Conservation (phyloP, 495 filamentous ascomycete genomes). For the Neurospora pannonica region DNA sequence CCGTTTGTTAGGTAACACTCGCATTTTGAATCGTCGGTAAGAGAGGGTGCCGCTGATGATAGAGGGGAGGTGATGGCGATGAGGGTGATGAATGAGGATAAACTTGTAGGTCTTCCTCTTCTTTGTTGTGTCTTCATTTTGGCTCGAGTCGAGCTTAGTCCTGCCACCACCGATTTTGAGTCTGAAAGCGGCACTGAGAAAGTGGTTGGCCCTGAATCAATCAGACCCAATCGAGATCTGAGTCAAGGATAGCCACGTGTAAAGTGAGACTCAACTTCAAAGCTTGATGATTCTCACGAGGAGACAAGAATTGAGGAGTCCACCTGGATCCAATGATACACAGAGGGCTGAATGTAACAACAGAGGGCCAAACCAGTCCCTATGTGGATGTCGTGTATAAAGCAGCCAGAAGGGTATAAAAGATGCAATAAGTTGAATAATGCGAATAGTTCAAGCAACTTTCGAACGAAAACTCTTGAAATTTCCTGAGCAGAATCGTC, state of each 20-base stretch:
- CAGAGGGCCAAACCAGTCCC: not conserved
- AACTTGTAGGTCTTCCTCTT: not conserved
- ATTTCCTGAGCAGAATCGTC: not conserved
- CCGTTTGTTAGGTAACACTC: conserved; percentile 42
- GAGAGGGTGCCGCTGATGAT: conserved; percentile 6
- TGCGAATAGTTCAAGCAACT: not conserved
- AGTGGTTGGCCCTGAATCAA: not conserved
- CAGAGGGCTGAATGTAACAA: not conserved
- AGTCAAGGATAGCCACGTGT: conserved; percentile 2
- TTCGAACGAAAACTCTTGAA: not conserved
- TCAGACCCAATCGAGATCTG: not conserved
- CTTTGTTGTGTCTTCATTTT: conserved; percentile 1
- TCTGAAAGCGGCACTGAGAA: not conserved
- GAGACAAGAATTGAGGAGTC: not conserved
- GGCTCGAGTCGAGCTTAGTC: not conserved
- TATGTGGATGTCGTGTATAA: not conserved
- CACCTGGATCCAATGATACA: not conserved
- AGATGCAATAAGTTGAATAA: not conserved
- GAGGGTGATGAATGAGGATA: conserved; percentile 16
- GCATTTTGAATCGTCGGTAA: conserved; percentile 28
- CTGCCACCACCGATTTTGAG: not conserved
- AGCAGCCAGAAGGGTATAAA: not conserved
- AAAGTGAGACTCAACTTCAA: not conserved
- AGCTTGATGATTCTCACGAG: not conserved
- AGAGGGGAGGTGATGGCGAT: conserved; percentile 9